These are phyloP conservation scores for Calycina marina DNA, from an alignment of 2,329 filamentous ascomycete species.

Conservation along the genomic window DNA sequence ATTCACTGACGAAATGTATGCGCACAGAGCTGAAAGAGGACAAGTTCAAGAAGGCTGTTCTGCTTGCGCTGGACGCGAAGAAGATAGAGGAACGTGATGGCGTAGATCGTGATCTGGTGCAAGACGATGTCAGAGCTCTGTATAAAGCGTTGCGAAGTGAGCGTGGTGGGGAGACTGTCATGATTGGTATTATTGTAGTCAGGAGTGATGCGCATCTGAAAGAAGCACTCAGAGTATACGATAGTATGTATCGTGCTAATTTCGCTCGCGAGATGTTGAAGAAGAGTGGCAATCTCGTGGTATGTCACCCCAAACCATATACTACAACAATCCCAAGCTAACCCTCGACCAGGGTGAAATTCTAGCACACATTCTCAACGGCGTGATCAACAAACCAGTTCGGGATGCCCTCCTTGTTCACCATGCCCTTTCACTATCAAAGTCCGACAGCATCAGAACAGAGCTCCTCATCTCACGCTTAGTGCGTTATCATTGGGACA, in stretches of 20 bases:
- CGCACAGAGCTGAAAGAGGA: constrained; percentile 85
- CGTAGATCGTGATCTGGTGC: constrained; percentile 34
- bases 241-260: constrained; percentile 57
- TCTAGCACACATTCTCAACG: constrained; percentile 88
- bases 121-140: constrained; percentile 59
- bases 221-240: constrained; percentile 67
- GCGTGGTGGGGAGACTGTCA: constrained; percentile 72
- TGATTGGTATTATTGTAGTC: constrained; percentile 72
- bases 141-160: constrained; percentile 53
- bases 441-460: constrained; percentile 51
- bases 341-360: constrained; percentile 59
- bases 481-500: constrained; percentile 87
- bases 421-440: constrained; percentile 69
- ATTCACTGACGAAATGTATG: constrained; percentile 75
- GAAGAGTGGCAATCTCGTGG: constrained; percentile 85
- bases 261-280: constrained; percentile 78
- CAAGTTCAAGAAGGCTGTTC: constrained; percentile 82
- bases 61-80: constrained; percentile 69
- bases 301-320: constrained; percentile 38
- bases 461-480: constrained; percentile 80
- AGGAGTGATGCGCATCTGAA: constrained; percentile 70
- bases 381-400: constrained; percentile 87
- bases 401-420: constrained; percentile 83
- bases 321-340: background rate
- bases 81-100: constrained; percentile 56